A percentile compares a stretch with the other conserved stretches of the same genome.
Conservation (phyloP, 768 basidiomycete species). For the Pisolithus albus region DNA sequence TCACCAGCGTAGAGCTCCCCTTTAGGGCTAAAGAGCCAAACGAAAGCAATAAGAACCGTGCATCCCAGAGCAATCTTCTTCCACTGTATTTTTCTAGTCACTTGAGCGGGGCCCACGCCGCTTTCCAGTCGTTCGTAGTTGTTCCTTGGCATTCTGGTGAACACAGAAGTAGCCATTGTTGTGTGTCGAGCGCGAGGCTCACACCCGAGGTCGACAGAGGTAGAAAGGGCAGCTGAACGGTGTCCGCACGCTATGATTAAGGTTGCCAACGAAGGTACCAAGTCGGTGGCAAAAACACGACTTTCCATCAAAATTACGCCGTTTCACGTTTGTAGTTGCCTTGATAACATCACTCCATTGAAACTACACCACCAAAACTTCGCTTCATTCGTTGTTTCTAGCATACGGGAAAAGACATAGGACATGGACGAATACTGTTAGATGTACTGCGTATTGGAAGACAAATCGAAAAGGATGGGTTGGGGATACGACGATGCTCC, state of each 20-base stretch:
- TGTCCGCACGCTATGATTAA: conserved; percentile 17
- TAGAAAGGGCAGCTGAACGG: conserved; percentile 20
- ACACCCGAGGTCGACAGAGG: conserved; percentile 22
- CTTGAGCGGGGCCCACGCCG: conserved; percentile 46
- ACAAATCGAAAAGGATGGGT: background rate
- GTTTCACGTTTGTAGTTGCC: too few relatives aligned
- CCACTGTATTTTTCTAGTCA: conserved; percentile 41
- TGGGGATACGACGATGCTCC: conserved; percentile 53
- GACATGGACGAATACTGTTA: too few relatives aligned
- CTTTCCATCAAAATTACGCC: too few relatives aligned
- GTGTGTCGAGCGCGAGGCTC: conserved; percentile 19
- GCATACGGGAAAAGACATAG: too few relatives aligned
- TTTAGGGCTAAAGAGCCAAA: conserved; percentile 62
- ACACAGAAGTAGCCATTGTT: conserved; percentile 13
- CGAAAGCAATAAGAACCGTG: conserved; percentile 46
- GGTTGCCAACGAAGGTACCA: background rate
- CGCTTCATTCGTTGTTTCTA: too few relatives aligned
- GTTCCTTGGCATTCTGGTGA: conserved; percentile 27
- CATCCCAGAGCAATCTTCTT: conserved; percentile 62
- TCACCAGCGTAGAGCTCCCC: conserved; percentile 14
- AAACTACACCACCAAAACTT: too few relatives aligned
- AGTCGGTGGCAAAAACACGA: background rate
- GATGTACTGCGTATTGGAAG: too few relatives aligned
- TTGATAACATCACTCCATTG: too few relatives aligned
- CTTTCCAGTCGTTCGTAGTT: conserved; percentile 58